Conservation (phyloP, 352 stramenopile species). For the Phytophthora foliorum region DNA sequence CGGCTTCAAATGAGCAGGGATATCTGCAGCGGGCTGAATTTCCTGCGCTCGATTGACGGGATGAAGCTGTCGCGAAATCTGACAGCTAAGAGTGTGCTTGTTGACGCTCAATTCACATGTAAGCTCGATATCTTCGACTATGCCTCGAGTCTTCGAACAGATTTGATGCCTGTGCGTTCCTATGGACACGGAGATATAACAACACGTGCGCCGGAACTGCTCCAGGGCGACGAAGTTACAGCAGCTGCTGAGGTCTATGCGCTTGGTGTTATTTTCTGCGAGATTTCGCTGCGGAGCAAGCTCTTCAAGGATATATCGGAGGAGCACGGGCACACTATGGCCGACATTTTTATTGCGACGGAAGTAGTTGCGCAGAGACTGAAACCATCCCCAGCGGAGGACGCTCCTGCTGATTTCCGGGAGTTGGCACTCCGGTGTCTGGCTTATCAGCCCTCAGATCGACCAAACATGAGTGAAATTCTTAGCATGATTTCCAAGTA, state of each 20-base stretch:
- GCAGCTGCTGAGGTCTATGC: conserved; percentile 71
- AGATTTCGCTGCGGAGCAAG: conserved; percentile 60
- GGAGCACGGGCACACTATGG: conserved; percentile 62
- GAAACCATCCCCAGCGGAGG: conserved; percentile 48
- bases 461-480: conserved; percentile 55
- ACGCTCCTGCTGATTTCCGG: conserved; percentile 58
- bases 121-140: conserved; percentile 87
- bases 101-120: conserved; percentile 63
- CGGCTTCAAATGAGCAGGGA: conserved; percentile 62
- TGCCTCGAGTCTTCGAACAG: conserved; percentile 54
- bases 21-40: conserved; percentile 58
- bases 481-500: conserved; percentile 42
- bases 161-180: conserved; percentile 47
- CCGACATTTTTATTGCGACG: conserved; percentile 70
- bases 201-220: conserved; percentile 64
- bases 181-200: conserved; percentile 72
- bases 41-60: conserved; percentile 53
- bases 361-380: conserved; percentile 57
- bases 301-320: conserved; percentile 57
- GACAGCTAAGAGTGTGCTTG: conserved; percentile 68
- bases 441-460: conserved; percentile 55
- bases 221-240: conserved; percentile 57
- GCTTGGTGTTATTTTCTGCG: conserved; percentile 78
- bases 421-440: conserved; percentile 55
- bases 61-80: conserved; percentile 57